Base-by-base conservation (phyloP, 2,329 filamentous ascomycete species). In the Calcarisporium arbuscula region DNA sequence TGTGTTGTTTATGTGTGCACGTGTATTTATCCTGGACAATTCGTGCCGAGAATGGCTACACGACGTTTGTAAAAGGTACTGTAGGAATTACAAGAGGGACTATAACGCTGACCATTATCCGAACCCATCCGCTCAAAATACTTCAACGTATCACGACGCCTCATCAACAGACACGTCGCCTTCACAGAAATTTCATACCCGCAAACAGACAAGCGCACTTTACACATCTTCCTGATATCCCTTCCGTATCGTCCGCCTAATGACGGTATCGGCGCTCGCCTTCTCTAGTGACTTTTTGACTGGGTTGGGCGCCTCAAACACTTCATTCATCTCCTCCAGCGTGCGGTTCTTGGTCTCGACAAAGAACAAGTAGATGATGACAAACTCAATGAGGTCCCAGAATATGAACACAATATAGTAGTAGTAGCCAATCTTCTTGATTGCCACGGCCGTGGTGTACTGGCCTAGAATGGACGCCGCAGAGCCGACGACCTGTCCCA, bases 361-460 rank as follows among this genome's bases (percentile, higher is more conserved):
- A 29, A 49, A 54, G 28, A 58, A 53, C 40, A 63, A 60, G 36
- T 58, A 66, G 14, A 62, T 50, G 22, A 60, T 26, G 4, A 45
- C 33, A 16, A 60, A 30, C 25, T 46, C 40, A 18, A 44, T 25
- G 25, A 53, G 40, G 16, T 54, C 38, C 15, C 44, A 46, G 19
- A 58, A 31, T 36, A 58, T 55, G 9, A 57, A 65, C 15, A 64
- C 48, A 23, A 56, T 45, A 32, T 61, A 65, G 37, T 61, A 62
- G 19, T 49, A 55, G 54, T 58, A 65, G 0, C 40, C 46, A 26
- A 65, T 54, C 1, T 41, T 29, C 8, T 28, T 31, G 23, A 38
- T 34, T 20, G 30, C 35, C 25, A 38, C 35, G 12, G 29, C 19
- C 8, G 6, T 33, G 17, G 38, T 40, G 26, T 40, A 40, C 19